A percentile compares a stretch with the other conserved stretches of the same genome.
phyloP scores from a whole-genome alignment of 257 asterid species.

The Petrea volubilis region DNA sequence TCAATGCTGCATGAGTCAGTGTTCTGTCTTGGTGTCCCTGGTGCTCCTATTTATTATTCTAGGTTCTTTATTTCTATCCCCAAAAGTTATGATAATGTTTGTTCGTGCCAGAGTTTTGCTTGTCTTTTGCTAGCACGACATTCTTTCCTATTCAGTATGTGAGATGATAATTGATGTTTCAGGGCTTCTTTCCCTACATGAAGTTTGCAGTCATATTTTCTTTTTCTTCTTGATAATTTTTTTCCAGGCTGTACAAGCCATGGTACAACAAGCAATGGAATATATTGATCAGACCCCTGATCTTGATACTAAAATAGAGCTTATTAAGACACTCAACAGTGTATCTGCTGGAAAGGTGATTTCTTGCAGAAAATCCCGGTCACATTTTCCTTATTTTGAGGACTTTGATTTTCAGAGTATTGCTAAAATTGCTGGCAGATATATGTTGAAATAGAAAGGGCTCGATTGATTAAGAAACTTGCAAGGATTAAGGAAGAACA shows the following conservation, averaged over 20 bases:
- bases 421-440: conserved; percentile 41
- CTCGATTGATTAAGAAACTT: conserved; percentile 89
- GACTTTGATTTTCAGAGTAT: background rate
- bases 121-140: no score
- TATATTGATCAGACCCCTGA: conserved; percentile 97
- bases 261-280: conserved; percentile 95
- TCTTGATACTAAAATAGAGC: conserved; percentile 82
- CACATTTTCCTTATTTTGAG: background rate
- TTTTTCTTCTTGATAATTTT: background rate
- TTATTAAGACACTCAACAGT: conserved; percentile 83
- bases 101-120: no score
- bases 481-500: conserved; percentile 93
- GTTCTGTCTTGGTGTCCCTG: no score
- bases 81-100: no score
- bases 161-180: no score
- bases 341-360: conserved; percentile 97
- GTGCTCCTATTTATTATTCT: no score
- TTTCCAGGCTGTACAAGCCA: conserved; percentile 90
- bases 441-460: conserved; percentile 98
- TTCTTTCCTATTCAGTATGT: no score
- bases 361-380: background rate
- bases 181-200: background rate
- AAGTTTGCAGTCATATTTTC: background rate
- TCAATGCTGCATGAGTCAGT: no score
- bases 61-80: no score